phyloP scores from a whole-genome alignment of 164 flowering plant species.

The Macadamia tetraphylla region DNA sequence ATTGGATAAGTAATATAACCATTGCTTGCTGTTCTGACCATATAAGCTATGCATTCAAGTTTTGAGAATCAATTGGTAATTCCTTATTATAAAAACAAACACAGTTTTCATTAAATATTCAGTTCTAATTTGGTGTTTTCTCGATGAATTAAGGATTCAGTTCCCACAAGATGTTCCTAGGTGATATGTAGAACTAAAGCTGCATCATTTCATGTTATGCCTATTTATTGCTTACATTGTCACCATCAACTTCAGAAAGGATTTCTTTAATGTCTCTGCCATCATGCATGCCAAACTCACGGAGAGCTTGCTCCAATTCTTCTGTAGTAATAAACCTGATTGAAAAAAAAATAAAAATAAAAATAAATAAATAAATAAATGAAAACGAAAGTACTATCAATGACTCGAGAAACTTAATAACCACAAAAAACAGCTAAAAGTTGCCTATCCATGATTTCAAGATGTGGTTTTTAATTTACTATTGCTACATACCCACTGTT shows the following conservation, averaged over 20 bases:
- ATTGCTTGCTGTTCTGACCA: too few relatives aligned
- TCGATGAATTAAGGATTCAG: not conserved
- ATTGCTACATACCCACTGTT: slow-evolving; percentile 63
- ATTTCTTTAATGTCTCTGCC: slow-evolving; percentile 84
- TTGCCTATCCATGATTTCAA: not conserved
- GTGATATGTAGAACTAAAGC: not conserved
- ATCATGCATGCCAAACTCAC: slow-evolving; percentile 80
- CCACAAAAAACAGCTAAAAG: not conserved
- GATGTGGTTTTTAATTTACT: not conserved
- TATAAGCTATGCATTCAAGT: too few relatives aligned
- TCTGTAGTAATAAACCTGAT: slow-evolving; percentile 77
- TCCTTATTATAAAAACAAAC: not conserved
- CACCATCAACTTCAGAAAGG: slow-evolving; percentile 79
- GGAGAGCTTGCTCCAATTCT: slow-evolving; percentile 87
- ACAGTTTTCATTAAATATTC: not conserved
- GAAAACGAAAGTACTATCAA: not conserved
- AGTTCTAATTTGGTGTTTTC: not conserved
- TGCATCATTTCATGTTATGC: not conserved
- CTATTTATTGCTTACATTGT: slow-evolving; percentile 52
- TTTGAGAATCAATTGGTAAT: too few relatives aligned
- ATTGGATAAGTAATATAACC: too few relatives aligned
- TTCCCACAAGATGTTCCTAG: too few relatives aligned
- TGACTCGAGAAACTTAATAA: not conserved
- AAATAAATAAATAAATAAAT: not conserved
- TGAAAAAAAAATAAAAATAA: not conserved